phyloP scores from a whole-genome alignment of 768 basidiomycete genomes.

The Mycena epipterygia region DNA sequence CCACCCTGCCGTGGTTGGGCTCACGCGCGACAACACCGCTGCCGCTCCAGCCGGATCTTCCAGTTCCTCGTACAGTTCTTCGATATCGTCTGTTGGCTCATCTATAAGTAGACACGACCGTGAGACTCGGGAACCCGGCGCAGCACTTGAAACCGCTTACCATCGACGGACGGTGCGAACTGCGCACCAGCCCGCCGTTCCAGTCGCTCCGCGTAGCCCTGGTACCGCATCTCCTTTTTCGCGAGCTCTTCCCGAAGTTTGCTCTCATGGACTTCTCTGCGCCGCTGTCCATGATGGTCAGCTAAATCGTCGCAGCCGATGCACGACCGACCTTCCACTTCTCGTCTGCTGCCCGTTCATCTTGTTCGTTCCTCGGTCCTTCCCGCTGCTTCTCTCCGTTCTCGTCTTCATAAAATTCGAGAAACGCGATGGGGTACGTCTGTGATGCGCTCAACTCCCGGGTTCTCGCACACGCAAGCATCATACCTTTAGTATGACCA shows the following conservation, averaged over 20 bases:
- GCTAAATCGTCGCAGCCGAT: conserved; percentile 8
- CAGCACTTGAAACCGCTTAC: conserved; percentile 43
- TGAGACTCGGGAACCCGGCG: conserved; percentile 9
- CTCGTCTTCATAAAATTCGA: conserved; percentile 72
- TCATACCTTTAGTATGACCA: conserved; percentile 76
- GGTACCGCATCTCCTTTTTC: conserved; percentile 64
- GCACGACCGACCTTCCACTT: conserved; percentile 75
- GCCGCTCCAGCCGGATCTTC: conserved; percentile 67
- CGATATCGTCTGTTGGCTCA: conserved; percentile 62
- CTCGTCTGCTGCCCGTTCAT: conserved; percentile 72
- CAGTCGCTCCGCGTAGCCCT: conserved; percentile 76
- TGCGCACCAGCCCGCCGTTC: conserved; percentile 67
- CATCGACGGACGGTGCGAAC: conserved; percentile 57
- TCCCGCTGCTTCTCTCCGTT: conserved; percentile 64
- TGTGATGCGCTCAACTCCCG: conserved; percentile 41
- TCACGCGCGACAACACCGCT: conserved; percentile 56
- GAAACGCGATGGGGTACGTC: conserved; percentile 82
- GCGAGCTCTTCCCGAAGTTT: conserved; percentile 71
- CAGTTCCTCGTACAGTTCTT: conserved; percentile 73
- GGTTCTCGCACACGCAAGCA: background rate
- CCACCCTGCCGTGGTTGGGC: conserved; percentile 69
- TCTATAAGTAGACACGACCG: conserved; percentile 41
- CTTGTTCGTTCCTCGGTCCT: conserved; percentile 77
- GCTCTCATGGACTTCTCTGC: conserved; percentile 68
- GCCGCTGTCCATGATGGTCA: conserved; percentile 57